Base-by-base conservation (phyloP, 148 eudicot genomes). In the Spergularia bocconei region DNA sequence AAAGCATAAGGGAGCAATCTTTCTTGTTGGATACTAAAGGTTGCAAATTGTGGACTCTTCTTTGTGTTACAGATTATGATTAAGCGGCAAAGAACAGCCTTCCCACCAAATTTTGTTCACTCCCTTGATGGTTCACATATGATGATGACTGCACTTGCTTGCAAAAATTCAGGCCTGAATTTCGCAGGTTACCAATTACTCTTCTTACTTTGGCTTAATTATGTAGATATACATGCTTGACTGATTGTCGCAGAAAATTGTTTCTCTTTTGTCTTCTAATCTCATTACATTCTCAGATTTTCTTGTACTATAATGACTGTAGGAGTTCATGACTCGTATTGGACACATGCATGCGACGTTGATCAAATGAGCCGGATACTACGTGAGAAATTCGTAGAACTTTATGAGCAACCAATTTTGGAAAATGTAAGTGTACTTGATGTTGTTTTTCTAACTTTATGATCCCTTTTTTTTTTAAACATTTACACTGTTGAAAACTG, bases 71-170 rank as follows among this genome's bases (percentile, higher is more conserved):
- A 95, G 98, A 84, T 95, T 76, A 86, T 92, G 92, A 88, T 85
- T 52, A 95, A 83, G 87, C 86, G 94, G 71, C 98, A 95, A 85
- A 87, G 81, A 57, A 89, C 98, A 63, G 98, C 98, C 71, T 95
- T 95, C 67, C 96, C 98, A 23, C 98, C 98, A 76, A 95, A 95
- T 82, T 95, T 92, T 83, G 93, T 95, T 76, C 98, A 95, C 81
- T 95, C 98, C 47, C 97, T 95, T 55, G 98, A 95, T 79, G 91
- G 98, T 77, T 92, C 97, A n/a, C 98, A 95, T 85, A 95, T 95
- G 98, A 95, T 92, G 98, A 95, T 92, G 98, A 95, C 98, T 73
- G 98, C 97, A 39, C 80, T 92, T 70, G 96, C 98, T 70, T 95
- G 98, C 87, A 92, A 85, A 86, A 82, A 67, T 53, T 93, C 92